phyloP scores from a whole-genome alignment of 768 basidiomycete species.

The Lactarius trivialis region DNA sequence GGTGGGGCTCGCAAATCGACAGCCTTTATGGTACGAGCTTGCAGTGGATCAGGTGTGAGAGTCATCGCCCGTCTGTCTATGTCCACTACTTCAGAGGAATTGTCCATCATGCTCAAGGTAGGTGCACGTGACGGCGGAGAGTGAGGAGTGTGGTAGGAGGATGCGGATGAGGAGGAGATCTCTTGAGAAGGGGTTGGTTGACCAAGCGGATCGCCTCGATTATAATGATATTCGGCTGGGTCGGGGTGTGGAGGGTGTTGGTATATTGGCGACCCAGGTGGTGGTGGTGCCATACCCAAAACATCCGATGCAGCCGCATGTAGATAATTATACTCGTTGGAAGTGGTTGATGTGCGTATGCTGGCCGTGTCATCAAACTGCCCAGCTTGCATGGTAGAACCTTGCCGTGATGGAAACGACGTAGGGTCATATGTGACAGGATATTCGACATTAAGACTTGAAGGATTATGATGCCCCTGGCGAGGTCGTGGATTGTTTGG shows the following conservation, averaged over 20 bases:
- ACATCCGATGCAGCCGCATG: constrained; percentile 77
- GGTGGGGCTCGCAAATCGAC: constrained; percentile 79
- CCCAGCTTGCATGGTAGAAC: constrained; percentile 1
- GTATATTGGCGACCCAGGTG: constrained; percentile 13
- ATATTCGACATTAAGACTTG: constrained; percentile 5
- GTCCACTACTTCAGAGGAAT: constrained; percentile 35
- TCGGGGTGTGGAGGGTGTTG: constrained; percentile 18
- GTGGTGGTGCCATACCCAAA: constrained; percentile 65
- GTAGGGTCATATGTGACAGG: constrained; percentile 6
- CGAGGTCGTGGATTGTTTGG: constrained; percentile 34
- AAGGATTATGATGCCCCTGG: background rate
- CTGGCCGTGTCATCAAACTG: constrained; percentile 3
- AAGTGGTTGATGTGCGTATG: background rate
- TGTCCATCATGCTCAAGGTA: constrained; percentile 21
- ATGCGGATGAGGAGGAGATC: background rate
- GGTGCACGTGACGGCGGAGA: constrained; percentile 17
- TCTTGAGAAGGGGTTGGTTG: constrained; percentile 22
- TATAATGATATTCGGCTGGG: constrained; percentile 13
- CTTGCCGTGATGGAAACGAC: background rate
- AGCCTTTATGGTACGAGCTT: constrained; percentile 69
- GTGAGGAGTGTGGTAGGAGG: constrained; percentile 2
- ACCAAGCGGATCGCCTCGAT: background rate
- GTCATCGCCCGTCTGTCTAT: constrained; percentile 56
- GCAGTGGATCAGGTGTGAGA: constrained; percentile 49
- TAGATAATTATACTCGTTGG: constrained; percentile 47